Base-by-base conservation (phyloP, 805 yeast genomes). In the Ogataea philodendri region DNA sequence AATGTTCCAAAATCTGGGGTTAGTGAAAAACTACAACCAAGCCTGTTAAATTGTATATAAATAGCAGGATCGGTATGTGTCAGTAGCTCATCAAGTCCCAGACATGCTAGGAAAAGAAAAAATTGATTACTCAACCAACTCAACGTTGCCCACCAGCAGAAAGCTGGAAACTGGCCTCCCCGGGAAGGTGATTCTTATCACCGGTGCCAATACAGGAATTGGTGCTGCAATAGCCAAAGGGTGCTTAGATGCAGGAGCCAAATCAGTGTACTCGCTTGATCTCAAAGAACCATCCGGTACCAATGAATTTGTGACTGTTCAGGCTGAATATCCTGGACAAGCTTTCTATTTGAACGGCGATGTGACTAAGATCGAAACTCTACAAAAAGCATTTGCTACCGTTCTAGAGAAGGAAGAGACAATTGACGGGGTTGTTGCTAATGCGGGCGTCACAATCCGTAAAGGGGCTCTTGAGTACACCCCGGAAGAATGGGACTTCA, bases 141-240 rank as follows among this genome's bases (percentile, higher is more conserved):
- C 34, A 5, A 35, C 41, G 9, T 24, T 36, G 5, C 44, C 44
- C 5, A 14, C 28, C 10, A 20, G 35, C 15, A 16, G 27, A 7
- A 32, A 32, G 9, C 28, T 41, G 15, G 42, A 33, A 24, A 41
- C 45, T 6, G 42, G 45, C 18, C 26, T 41, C 11, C 42, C 42
- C 17, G 41, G 38, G 3, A 41, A 41, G 21, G 37, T 41, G 7
- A 30, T 41, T n/a, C 28, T 41, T 13, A 36, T 41, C 22, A 41
- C 44, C 7, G 44, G 44, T 5, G 44, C 44, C 14, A 41, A 36
- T 15, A 36, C 44, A 7, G 44, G 44, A n/a, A 41, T 41, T 36
- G 44, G 44, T 2, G 44, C 44, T 16, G 44, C 44, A 7, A 19
- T 41, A n/a, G 37, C 44, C 11, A 41, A 19, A 11, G 44, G 44